Conservation (phyloP, 2,329 filamentous ascomycete species). For the Colletotrichum paranaense region DNA sequence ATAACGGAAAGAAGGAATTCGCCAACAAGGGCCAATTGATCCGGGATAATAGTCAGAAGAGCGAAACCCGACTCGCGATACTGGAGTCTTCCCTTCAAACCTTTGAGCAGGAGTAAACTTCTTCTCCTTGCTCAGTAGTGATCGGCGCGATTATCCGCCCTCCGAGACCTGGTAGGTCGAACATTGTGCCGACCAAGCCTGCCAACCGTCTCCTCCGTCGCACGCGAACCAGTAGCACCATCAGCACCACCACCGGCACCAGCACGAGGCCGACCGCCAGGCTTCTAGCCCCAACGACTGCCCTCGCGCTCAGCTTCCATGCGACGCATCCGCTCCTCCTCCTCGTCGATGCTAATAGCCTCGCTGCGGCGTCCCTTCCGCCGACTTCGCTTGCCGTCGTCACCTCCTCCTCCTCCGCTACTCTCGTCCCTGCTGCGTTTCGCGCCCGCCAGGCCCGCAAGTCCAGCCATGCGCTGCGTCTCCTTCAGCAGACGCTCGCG, state of each 20-base stretch:
- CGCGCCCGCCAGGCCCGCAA: constrained; percentile 57
- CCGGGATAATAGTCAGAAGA: too few relatives aligned
- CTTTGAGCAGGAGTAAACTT: background rate
- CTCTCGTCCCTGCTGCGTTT: constrained; percentile 61
- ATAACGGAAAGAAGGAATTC: accelerated
- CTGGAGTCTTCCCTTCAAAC: background rate
- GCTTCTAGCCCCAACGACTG: constrained; percentile 57
- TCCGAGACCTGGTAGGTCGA: background rate
- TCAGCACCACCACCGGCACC: too few relatives aligned
- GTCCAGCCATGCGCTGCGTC: constrained; percentile 71
- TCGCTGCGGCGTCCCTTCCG: constrained; percentile 63
- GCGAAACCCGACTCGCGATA: too few relatives aligned
- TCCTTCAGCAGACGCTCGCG: constrained; percentile 76
- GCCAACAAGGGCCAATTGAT: too few relatives aligned
- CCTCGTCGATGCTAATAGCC: constrained; percentile 57
- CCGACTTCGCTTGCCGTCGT: constrained; percentile 49
- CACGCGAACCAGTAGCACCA: background rate
- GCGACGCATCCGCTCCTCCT: constrained; percentile 65
- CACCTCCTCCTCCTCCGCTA: constrained; percentile 38
- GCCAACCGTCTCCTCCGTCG: background rate
- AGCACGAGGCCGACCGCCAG: background rate
- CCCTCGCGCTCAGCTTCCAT: constrained; percentile 71
- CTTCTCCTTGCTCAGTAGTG: background rate
- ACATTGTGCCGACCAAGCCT: constrained; percentile 10
- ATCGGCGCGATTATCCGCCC: constrained; percentile 5